Evolutionary conservation across 306 rosid genomes (phyloP).

Genomic region (Medicago arabica): DNA sequence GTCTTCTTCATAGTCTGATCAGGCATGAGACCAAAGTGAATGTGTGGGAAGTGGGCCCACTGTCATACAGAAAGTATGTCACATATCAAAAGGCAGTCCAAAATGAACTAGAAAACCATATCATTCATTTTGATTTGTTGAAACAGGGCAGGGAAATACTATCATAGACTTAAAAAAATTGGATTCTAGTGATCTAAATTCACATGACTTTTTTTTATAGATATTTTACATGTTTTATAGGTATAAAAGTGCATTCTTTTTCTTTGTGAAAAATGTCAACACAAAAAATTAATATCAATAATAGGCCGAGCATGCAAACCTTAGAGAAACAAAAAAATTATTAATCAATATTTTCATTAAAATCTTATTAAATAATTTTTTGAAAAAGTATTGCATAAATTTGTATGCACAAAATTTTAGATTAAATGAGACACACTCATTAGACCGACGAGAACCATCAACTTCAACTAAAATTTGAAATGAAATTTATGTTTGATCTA

Average conservation of each 20-base stretch:
- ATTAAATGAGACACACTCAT: neutral
- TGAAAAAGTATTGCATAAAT: too few species aligned
- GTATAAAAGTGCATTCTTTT: neutral
- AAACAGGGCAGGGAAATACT: neutral
- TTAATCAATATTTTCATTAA: neutral
- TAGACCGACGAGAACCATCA: neutral
- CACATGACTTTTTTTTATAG: neutral
- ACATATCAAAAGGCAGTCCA: conserved; percentile 37
- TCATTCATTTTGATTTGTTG: conserved; percentile 35
- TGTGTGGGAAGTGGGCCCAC: conserved; percentile 99
- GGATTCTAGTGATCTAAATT: neutral
- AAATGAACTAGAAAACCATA: conserved; percentile 34
- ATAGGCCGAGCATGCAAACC: neutral
- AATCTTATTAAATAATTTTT: too few species aligned
- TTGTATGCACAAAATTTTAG: too few species aligned
- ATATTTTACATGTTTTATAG: neutral
- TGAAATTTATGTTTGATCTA: too few species aligned
- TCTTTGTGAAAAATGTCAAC: neutral
- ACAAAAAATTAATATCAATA: neutral
- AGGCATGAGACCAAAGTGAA: conserved; percentile 95
- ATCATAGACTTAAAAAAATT: neutral
- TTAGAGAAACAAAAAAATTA: neutral
- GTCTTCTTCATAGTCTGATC: conserved; percentile 78
- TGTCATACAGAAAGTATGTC: conserved; percentile 51
- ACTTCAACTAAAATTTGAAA: too few species aligned